A percentile compares a stretch with the other conserved stretches of the same genome.
phyloP scores from a whole-genome alignment of 306 rosid genomes.

The Malus domestica region DNA sequence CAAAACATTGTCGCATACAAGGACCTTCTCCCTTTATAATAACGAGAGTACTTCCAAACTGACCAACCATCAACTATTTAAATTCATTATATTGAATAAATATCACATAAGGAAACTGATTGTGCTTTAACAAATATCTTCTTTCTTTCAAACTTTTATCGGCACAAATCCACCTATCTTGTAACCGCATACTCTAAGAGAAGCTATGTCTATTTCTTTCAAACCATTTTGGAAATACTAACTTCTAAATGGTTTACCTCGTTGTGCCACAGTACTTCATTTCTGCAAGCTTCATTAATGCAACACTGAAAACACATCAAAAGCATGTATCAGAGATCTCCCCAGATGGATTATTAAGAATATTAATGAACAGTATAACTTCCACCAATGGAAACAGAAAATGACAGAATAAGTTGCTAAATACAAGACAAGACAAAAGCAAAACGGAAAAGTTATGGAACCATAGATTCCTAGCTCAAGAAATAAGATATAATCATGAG shows the following conservation, averaged over 20 bases:
- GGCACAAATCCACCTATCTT: background rate
- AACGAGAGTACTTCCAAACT: background rate
- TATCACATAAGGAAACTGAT: background rate
- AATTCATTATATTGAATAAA: background rate
- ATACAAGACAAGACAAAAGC: background rate
- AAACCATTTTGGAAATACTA: background rate
- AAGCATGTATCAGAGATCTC: constrained; percentile 14
- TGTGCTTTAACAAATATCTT: background rate
- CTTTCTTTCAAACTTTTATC: background rate
- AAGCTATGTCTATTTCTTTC: background rate
- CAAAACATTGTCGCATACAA: background rate
- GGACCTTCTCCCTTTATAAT: background rate
- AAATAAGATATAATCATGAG: background rate
- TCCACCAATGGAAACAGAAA: background rate
- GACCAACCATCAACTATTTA: background rate
- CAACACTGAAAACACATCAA: constrained; percentile 61
- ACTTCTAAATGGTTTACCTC: constrained; percentile 41
- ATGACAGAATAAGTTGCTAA: background rate
- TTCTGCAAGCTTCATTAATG: constrained; percentile 73
- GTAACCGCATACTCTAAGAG: background rate
- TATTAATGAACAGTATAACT: background rate
- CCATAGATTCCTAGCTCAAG: background rate
- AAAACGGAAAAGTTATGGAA: background rate
- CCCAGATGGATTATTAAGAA: background rate
- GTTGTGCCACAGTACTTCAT: constrained; percentile 96